These are phyloP conservation scores for Leishmania aethiopica DNA, from an alignment of 208 protist species.

Conservation along the genomic window DNA sequence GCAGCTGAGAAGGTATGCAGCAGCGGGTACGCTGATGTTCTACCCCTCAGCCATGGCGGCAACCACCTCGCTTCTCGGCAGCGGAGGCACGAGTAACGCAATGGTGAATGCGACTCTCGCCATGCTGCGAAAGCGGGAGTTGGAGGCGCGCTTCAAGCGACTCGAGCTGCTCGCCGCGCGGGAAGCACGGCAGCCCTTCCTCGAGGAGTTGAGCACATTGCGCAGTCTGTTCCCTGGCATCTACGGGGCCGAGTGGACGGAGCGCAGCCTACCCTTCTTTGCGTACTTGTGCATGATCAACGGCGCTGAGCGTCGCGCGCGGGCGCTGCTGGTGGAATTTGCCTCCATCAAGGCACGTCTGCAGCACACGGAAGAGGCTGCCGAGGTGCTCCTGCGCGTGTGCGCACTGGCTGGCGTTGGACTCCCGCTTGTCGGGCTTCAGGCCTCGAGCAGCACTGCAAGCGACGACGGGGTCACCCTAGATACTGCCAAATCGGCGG, in stretches of 20 bases:
- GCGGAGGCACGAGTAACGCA: not conserved
- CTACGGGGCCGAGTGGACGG: constrained; percentile 36
- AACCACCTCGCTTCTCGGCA: constrained; percentile 9
- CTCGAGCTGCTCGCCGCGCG: constrained; percentile 27
- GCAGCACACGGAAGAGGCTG: constrained; percentile 24
- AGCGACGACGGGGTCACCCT: not conserved
- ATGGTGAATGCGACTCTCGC: constrained; percentile 7
- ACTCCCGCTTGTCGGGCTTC: constrained; percentile 25
- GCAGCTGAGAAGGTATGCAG: constrained; percentile 48
- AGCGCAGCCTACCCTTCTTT: constrained; percentile 46
- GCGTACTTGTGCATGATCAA: constrained; percentile 52
- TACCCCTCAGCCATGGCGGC: not conserved
- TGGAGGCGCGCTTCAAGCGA: constrained; percentile 65
- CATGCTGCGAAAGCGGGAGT: constrained; percentile 51
- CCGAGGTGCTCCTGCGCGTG: constrained; percentile 36
- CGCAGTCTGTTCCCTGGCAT: constrained; percentile 25
- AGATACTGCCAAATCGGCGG: constrained; percentile 2
- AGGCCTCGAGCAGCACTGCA: constrained; percentile 2
- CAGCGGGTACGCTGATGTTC: constrained; percentile 15
- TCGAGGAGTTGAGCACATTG: constrained; percentile 37
- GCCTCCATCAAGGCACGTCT: constrained; percentile 31
- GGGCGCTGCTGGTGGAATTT: constrained; percentile 51
- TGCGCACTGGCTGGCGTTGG: constrained; percentile 40
- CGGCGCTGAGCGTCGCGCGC: constrained; percentile 57
- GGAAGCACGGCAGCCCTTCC: constrained; percentile 33